Base-by-base conservation (phyloP, 208 protist genomes). In the Trypanosoma scelopori region DNA sequence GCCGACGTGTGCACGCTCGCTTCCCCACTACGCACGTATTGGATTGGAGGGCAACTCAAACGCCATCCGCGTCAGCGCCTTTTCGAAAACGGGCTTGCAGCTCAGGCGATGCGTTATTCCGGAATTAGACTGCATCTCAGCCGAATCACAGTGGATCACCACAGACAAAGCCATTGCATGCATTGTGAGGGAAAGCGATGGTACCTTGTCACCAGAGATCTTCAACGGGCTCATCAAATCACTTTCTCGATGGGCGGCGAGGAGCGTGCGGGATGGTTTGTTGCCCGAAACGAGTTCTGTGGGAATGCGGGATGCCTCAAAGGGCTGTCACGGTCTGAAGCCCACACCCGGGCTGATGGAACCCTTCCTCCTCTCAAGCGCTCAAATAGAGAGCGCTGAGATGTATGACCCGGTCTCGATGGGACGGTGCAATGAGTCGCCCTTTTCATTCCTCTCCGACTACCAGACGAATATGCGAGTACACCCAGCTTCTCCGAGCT, bases 41-140 rank as follows among this genome's bases (percentile, higher is more conserved):
- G 68, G 51, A 22, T 16, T 9, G 9, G 41, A 27, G 5, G n/a
- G 13, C 5, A 37, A 52, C 1, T 15, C 42, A 16, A 59, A 59
- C 48, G 50, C 27, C 11, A 67, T 74, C 23, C 56, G n/a, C 4
- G 48, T 74, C 16, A 37, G 49, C 5, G 23, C 59, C 1, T 66
- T 59, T 16, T 13, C 39, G 0, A 58, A 59, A 9, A 23, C 43
- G 3, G 53, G 28, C 3, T 5, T 27, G 68, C 59, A 27, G 18
- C 45, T 60, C 13, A 32, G 13, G 20, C 39, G 48, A 1, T 51
- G 51, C 22, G 46, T 66, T 50, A 43, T 18, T 7, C 52, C 67
- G 18, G 68, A 74, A 23, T 22, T 74, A 22, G 39, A 42, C 16
- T 52, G 51, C 3, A 22, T 74, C 3, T n/a, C 46, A 23, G 32